These are phyloP conservation scores for Pythium scleroteichum DNA, from an alignment of 352 stramenopile genomes.

Conservation along the genomic window DNA sequence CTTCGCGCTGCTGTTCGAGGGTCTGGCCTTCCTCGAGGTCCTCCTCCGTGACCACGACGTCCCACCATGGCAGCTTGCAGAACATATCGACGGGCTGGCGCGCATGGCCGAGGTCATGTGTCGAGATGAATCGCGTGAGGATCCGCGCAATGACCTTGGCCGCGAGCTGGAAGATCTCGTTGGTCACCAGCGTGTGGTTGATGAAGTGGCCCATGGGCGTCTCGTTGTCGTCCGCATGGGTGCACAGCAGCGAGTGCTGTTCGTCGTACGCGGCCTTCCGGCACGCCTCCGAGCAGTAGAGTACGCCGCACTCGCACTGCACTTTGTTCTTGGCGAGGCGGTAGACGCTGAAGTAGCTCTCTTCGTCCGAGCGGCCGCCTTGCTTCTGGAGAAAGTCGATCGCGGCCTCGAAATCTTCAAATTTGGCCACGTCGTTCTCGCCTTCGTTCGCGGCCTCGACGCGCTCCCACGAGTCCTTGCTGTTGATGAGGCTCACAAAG, in stretches of 20 bases:
- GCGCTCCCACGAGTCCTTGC: slow-evolving; percentile 54
- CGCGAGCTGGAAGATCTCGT: slow-evolving; percentile 94
- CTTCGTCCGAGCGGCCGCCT: slow-evolving; percentile 56
- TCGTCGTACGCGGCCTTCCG: slow-evolving; percentile 59
- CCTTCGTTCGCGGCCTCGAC: slow-evolving; percentile 44
- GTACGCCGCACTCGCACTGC: slow-evolving; percentile 63
- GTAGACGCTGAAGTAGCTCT: slow-evolving; percentile 78
- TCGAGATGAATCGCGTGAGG: slow-evolving; percentile 57
- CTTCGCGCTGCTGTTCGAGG: slow-evolving; percentile 61
- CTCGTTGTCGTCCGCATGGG: slow-evolving; percentile 41
- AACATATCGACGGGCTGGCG: slow-evolving; percentile 83
- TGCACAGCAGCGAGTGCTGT: slow-evolving; percentile 85
- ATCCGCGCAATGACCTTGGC: slow-evolving; percentile 85
- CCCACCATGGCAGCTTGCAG: slow-evolving; percentile 91
- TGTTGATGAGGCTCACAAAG: slow-evolving; percentile 76
- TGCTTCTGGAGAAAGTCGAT: slow-evolving; percentile 68
- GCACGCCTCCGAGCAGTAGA: slow-evolving; percentile 89
- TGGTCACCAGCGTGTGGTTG: slow-evolving; percentile 82
- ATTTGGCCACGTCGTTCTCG: slow-evolving; percentile 42
- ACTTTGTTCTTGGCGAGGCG: slow-evolving; percentile 54
- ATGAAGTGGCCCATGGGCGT: slow-evolving; percentile 82
- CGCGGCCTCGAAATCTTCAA: slow-evolving; percentile 55
- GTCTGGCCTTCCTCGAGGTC: slow-evolving; percentile 68
- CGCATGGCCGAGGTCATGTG: slow-evolving; percentile 53
- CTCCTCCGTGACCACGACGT: slow-evolving; percentile 74